Base-by-base conservation (phyloP, 805 yeast genomes). In the Hanseniaspora thailandica region DNA sequence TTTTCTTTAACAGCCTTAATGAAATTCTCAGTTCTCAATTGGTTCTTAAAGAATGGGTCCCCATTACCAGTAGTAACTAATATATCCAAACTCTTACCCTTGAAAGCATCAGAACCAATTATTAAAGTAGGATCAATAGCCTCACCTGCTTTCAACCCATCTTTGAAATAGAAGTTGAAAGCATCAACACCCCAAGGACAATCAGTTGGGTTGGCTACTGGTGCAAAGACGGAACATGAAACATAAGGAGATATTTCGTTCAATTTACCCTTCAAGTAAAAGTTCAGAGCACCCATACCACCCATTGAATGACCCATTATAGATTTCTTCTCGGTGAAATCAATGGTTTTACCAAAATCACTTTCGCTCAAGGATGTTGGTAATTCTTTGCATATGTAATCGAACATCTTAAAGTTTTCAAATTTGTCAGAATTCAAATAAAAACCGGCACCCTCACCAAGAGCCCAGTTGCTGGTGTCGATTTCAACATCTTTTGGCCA, bases 241-340 rank as follows among this genome's bases (percentile, higher is more conserved):
- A 77, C 77, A 72, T 84, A 90, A 19, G 57, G 57, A 8, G 28
- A 26, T 4, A 30, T 30, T 15, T 33, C 25, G 61, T 71, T 72
- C 1, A 80, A 82, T 0, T 89, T 86, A 65, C 84, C 79, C 57
- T 74, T 77, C 56, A 90, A 69, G 59, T 68, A 80, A n/a, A 80
- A 71, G 56, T 83, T 70, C 56, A 90, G 68, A 0, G 98, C 95
- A 55, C 97, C 98, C 65, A 77, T 86, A 0, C 98, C 98, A 48
- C 98, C 98, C 97, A 93, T 93, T 1, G 98, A 93, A 67, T 93
- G 97, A 43, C 98, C 98, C n/a, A 93, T 80, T 58, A 90, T 78
- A 20, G 90, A 77, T 49, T 81, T 75, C 39, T 76, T 81, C 38
- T 69, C 65, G 25, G 60, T 35, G 57, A 82, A 80, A 66, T 90